Percentiles rank a stretch among this genome's conserved stretches.
phyloP scores from a whole-genome alignment of 352 stramenopile genomes.

The Globisporangium nodosum region DNA sequence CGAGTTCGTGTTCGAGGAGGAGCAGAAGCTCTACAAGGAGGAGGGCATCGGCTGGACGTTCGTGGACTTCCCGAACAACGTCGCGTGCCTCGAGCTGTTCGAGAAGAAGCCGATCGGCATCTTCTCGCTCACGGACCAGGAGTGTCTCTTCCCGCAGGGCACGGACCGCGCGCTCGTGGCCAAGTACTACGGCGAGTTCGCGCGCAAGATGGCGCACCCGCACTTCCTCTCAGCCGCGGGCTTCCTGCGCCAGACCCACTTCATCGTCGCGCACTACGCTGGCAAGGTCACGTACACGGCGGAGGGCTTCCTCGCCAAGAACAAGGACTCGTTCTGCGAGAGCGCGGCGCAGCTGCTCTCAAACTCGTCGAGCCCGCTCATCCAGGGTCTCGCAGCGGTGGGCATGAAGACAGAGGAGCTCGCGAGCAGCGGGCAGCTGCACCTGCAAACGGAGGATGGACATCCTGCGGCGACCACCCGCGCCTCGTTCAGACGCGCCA shows the following conservation, averaged over 20 bases:
- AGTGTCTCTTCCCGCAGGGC: slow-evolving; percentile 77
- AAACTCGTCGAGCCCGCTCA: slow-evolving; percentile 50
- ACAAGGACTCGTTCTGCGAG: slow-evolving; percentile 87
- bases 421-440: background rate
- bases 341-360: slow-evolving; percentile 50
- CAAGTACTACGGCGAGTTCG: slow-evolving; percentile 75
- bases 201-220: slow-evolving; percentile 44
- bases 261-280: slow-evolving; percentile 85
- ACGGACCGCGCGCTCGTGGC: slow-evolving; percentile 66
- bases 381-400: slow-evolving; percentile 40
- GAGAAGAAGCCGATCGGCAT: slow-evolving; percentile 72
- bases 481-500: slow-evolving; percentile 24
- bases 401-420: background rate
- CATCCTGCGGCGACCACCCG: slow-evolving; percentile 10
- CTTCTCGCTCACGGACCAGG: slow-evolving; percentile 78
- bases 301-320: slow-evolving; percentile 87
- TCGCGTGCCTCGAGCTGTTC: slow-evolving; percentile 71
- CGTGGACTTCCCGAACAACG: slow-evolving; percentile 81
- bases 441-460: background rate
- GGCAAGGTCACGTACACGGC: slow-evolving; percentile 73
- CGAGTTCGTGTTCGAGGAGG: slow-evolving; percentile 90
- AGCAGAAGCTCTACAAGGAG: slow-evolving; percentile 69
- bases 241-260: slow-evolving; percentile 58
- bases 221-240: slow-evolving; percentile 47
- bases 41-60: slow-evolving; percentile 75